Evolutionary conservation across 306 rosid genomes (phyloP), one percentile per base, ranked within the genome.

Genomic region (Cicer cuneatum): DNA sequence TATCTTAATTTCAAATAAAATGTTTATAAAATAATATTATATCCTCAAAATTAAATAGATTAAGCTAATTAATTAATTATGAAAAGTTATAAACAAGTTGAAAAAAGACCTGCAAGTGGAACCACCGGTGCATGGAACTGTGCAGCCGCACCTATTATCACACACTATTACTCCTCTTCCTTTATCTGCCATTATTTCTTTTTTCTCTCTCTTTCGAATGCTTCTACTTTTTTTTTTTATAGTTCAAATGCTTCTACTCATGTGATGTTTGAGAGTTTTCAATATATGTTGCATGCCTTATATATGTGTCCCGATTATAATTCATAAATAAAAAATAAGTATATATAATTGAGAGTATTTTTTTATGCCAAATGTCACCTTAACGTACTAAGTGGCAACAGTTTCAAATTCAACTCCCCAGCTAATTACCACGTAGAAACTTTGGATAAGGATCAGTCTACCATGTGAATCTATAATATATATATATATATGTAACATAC

Each of bases 61-160:
- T 19, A 19, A 19, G 21, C 21, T 19, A 19, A 1, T 19, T 19
- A 19, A 29, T 29, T 29, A 29, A 0, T 29, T 29, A 29, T 0
- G 33, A 29, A 29, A 29, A 29, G 33, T 29, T 8, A 7, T 7
- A 61, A 59, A 7, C 7, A 8, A 38, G 16, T 10, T 8, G 1
- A 4, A 19, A 10, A 45, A 39, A 13, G 29, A 78, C 89, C 87
- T 86, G 82, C 90, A 86, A 45, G 79, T 66, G 42, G 78, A 51
- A 65, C 43, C 84, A 33, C 87, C 90, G 1, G 83, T 11, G 19
- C 90, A 86, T 1, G 86, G 85, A 29, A 69, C 40, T 3, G 83
- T 6, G 73, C 90, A 84, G 48, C 83, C 87, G 24, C 90, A 86
- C 6, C 9, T 57, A 35, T 84, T 73, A 52, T 72, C 73, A 73